phyloP scores from a whole-genome alignment of 108 stramenopile species.

The Cyclostephanos tholiformis region DNA sequence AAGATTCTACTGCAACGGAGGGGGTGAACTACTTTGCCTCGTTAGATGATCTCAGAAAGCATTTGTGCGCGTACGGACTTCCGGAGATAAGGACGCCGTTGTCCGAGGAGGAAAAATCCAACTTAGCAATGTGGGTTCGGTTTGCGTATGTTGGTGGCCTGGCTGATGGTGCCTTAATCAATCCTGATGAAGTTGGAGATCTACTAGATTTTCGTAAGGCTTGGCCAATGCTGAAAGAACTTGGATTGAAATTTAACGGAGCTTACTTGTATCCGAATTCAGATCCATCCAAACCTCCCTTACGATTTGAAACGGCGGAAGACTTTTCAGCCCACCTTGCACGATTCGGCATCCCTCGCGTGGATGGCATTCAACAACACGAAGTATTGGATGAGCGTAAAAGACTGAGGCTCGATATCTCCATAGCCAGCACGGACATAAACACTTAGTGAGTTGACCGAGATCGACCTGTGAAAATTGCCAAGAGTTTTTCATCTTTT shows the following conservation, averaged over 20 bases:
- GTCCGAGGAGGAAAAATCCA: background rate
- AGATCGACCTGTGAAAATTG: background rate
- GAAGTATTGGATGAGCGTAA: constrained; percentile 13
- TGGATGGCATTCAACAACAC: background rate
- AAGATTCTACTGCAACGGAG: constrained; percentile 26
- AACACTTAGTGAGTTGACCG: constrained; percentile 31
- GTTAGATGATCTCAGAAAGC: constrained; percentile 21
- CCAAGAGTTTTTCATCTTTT: background rate
- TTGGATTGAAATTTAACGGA: constrained; percentile 24
- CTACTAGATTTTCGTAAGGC: constrained; percentile 7
- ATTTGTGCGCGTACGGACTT: constrained; percentile 44
- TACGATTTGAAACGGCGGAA: constrained; percentile 20
- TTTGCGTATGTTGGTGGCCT: constrained; percentile 27
- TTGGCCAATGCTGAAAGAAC: constrained; percentile 29
- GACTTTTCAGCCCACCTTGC: constrained; percentile 32
- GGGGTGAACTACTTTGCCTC: constrained; percentile 31
- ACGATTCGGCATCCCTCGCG: constrained; percentile 34
- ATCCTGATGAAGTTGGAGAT: constrained; percentile 17
- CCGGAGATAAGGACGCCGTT: constrained; percentile 18
- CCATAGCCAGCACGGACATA: constrained; percentile 10
- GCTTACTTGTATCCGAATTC: constrained; percentile 24
- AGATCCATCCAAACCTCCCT: background rate
- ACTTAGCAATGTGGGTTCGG: constrained; percentile 29
- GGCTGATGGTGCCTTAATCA: constrained; percentile 15
- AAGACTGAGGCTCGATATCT: constrained; percentile 33